These are phyloP conservation scores for Stachybotrys elegans DNA, from an alignment of 2,329 filamentous ascomycete genomes.

Conservation along the genomic window DNA sequence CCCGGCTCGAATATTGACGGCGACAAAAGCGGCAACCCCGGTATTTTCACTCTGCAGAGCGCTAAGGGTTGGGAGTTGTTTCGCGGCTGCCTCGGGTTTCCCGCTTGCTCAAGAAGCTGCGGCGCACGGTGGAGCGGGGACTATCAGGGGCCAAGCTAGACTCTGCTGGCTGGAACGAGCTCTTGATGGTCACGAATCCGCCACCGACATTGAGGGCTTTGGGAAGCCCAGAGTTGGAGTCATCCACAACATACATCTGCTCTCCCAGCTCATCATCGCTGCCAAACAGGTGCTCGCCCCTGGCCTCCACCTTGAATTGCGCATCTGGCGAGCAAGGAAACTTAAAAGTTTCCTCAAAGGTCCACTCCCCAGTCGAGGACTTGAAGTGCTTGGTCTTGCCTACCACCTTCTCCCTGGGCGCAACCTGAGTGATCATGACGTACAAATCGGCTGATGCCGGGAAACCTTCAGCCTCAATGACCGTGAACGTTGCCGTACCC, in stretches of 20 bases:
- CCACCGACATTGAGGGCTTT: slow-evolving; percentile 71
- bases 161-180: slow-evolving; percentile 59
- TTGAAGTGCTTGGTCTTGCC: slow-evolving; percentile 94
- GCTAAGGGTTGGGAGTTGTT: slow-evolving; percentile 30
- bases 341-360: slow-evolving; percentile 76
- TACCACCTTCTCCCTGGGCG: slow-evolving; percentile 69
- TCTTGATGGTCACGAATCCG: slow-evolving; percentile 69
- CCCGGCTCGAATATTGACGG: background rate
- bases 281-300: slow-evolving; percentile 79
- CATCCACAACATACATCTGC: slow-evolving; percentile 84
- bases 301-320: slow-evolving; percentile 81
- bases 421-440: slow-evolving; percentile 63
- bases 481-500: slow-evolving; percentile 74
- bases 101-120: slow-evolving; percentile 52
- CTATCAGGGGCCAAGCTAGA: slow-evolving; percentile 35
- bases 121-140: slow-evolving; percentile 41
- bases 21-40: background rate
- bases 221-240: slow-evolving; percentile 61
- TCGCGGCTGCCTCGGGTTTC: slow-evolving; percentile 39
- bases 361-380: slow-evolving; percentile 57
- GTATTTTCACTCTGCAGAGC: background rate
- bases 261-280: slow-evolving; percentile 83
- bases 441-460: slow-evolving; percentile 74
- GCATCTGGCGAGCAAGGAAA: slow-evolving; percentile 73
- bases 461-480: slow-evolving; percentile 75